These are phyloP conservation scores for Filobasidium wieringae DNA, from an alignment of 768 basidiomycete genomes.

Conservation along the genomic window DNA sequence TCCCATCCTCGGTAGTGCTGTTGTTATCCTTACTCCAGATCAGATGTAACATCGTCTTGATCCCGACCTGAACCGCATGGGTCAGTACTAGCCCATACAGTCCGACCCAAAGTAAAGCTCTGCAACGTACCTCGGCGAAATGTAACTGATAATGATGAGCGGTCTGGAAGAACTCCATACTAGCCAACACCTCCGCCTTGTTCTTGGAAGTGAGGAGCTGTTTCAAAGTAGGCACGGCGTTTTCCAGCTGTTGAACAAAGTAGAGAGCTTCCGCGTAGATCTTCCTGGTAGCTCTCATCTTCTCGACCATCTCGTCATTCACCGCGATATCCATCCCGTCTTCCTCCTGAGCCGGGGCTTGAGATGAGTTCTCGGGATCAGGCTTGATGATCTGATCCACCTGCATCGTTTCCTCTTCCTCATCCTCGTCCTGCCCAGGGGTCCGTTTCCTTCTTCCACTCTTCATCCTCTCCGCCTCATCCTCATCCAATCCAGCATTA, in stretches of 20 bases:
- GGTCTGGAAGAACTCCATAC: conserved; percentile 66
- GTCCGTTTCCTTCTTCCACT: conserved; percentile 29
- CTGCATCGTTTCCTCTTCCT: conserved; percentile 35
- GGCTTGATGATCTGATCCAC: conserved; percentile 4
- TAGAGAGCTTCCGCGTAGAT: conserved; percentile 73
- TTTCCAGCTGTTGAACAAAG: conserved; percentile 63
- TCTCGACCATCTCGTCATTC: conserved; percentile 63
- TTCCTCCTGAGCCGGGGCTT: conserved; percentile 19
- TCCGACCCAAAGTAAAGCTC: background rate
- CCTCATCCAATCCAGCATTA: conserved; percentile 35
- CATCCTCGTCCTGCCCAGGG: conserved; percentile 24
- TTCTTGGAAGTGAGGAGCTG: conserved; percentile 68
- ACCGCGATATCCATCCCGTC: conserved; percentile 59
- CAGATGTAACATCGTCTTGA: conserved; percentile 92
- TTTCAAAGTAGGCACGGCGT: conserved; percentile 58
- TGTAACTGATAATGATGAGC: conserved; percentile 70
- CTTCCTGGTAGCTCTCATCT: conserved; percentile 63
- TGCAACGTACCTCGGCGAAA: conserved; percentile 53
- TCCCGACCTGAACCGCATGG: conserved; percentile 53
- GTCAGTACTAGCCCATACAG: too few relatives aligned
- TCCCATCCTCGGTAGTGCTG: conserved; percentile 59
- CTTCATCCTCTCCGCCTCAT: conserved; percentile 19
- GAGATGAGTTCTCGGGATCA: conserved; percentile 21
- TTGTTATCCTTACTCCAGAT: conserved; percentile 94
- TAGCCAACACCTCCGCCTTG: conserved; percentile 43